Base-by-base conservation (phyloP, 1,284 basidiomycete species). In the Marasmius oreades region DNA sequence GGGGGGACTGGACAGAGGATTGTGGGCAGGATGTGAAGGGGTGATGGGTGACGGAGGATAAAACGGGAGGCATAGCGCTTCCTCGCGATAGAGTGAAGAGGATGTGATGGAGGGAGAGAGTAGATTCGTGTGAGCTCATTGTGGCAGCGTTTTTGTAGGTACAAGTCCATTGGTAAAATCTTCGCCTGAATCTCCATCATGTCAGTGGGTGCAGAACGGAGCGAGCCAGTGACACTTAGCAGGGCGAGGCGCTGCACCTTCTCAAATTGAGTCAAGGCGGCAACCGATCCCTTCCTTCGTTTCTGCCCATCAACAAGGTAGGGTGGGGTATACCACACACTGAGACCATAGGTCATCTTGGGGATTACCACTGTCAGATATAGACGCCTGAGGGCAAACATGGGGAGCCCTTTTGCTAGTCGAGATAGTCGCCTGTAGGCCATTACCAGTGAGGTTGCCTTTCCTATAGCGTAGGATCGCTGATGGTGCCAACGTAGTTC, bases 401-500 rank as follows among this genome's bases (percentile, higher is more conserved):
- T 36, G 0, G 56, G 24, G 11, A 70, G 36, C 2, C 69, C 67
- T 8, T 43, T 47, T 0, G 55, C 45, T 0, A 58, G 36, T 2
- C 56, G 26, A 0, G 66, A 59, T 5, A 74, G 55, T 1, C 69
- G 55, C 1, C 60, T 34, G 47, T 70, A 63, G 1, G 58, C 58
- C 0, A 58, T 14, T 0, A 67, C 55, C 61, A 64, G 66, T 18
- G 48, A 54, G 0, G 57, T 62, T 0, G 69, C 74, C 54, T 73
- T 76, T 0, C 57, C 65, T 0, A 71, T n/a, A 0, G 69, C 73
- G 0, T 61, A 33, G 1, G 60, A 61, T 0, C 52, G 52, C 16
- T 77, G 76, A 31, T 69, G 60, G 10, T 63, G 62, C 60, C 68
- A 78, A 0, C 58, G 46, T 4, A 78, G 69, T 5, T 66, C 43